Base-by-base conservation (phyloP, 495 filamentous ascomycete species). In the Astrothelium subdiscretum region DNA sequence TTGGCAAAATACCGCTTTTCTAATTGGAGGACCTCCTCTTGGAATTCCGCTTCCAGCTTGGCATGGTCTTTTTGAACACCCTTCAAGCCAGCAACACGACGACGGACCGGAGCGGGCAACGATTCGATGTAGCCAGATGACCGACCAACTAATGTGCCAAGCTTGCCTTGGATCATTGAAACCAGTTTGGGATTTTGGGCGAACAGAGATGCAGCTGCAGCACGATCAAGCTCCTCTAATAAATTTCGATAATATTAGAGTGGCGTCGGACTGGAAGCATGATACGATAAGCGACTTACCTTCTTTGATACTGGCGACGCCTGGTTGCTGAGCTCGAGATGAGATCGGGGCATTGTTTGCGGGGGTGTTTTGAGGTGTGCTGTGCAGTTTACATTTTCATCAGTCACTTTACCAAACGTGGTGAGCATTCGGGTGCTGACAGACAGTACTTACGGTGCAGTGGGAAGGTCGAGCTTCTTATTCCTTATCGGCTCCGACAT, bases 1-100 rank as follows among this genome's bases (percentile, higher is more conserved):
- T 97, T 97, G 72, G 87, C 88, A 66, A 99, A 97, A 76, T 94
- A 99, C 77, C 95, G 95, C 84, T 99, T 99, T 81, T 99, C 95
- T 24, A 99, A 83, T 73, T 96, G 85, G 66, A 99, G 80, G 52
- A 99, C 90, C 77, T 97, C 95, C 73, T 97, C 91, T 74, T 99
- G 95, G 76, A 97, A 96, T 74, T 96, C 87, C 60, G 90, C 90
- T 80, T 99, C 95, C 67, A 99, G 85, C 78, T 97, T 96, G 59
- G 92, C 86, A 77, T 99, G 95, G 68, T 97, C 95, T 76, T 97
- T 97, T 74, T 99, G 95, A 63, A 99, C 87, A 70, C 92, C 95
- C 78, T 97, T 97, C 35, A 99, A 79, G 63, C 95, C 95, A 54
- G 90, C 84, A 60, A 99, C 92, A 68, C 95, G 91, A 66, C 89